Evolutionary conservation across 352 stramenopile genomes (phyloP).

Genomic region (Phytophthora pini): DNA sequence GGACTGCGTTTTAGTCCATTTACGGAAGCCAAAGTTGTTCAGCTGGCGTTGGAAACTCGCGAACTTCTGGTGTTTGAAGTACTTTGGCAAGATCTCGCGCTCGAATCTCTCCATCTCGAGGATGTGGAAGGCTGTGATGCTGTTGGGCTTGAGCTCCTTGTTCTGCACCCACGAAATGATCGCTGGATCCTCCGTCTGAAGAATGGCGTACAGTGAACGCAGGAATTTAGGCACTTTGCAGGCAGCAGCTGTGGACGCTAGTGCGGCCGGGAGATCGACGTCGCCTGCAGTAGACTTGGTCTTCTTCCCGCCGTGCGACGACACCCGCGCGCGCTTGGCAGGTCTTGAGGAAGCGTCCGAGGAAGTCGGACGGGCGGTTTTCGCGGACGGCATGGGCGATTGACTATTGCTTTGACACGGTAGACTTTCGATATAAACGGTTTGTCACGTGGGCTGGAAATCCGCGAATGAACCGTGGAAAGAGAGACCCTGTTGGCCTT

Average conservation of each 20-base stretch:
- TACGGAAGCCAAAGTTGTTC: conserved; percentile 94
- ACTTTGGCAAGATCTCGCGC: conserved; percentile 89
- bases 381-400: conserved; percentile 25
- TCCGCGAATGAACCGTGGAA: conserved; percentile 41
- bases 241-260: conserved; percentile 14
- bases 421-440: conserved; percentile 20
- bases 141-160: conserved; percentile 65
- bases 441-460: conserved; percentile 30
- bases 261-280: background rate
- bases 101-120: conserved; percentile 84
- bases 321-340: conserved; percentile 23
- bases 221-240: conserved; percentile 88
- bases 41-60: conserved; percentile 92
- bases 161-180: conserved; percentile 83
- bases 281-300: conserved; percentile 1
- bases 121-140: conserved; percentile 76
- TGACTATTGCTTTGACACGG: conserved; percentile 5
- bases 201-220: conserved; percentile 79
- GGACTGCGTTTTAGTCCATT: conserved; percentile 86
- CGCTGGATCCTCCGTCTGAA: conserved; percentile 72
- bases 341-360: conserved; percentile 11
- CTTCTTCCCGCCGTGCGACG: conserved; percentile 9
- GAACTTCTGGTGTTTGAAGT: conserved; percentile 95
- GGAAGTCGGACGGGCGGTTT: conserved; percentile 29
- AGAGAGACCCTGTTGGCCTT: conserved; percentile 4